Base-by-base conservation (phyloP, 1,284 basidiomycete genomes). In the Malassezia pachydermatis region DNA sequence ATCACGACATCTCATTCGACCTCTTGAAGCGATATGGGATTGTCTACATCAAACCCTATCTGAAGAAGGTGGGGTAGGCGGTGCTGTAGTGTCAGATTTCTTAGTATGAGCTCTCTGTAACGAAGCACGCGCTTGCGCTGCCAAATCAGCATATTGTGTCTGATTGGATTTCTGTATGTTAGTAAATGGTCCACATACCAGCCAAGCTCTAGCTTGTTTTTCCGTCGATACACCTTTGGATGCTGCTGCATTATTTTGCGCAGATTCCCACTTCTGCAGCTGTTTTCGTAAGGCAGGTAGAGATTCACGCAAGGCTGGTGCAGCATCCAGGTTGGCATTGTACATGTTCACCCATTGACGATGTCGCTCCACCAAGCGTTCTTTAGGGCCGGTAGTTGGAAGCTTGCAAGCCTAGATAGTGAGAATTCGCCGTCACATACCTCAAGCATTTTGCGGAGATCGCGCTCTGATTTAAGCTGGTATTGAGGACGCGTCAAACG, bases 261-360 rank as follows among this genome's bases (percentile, higher is more conserved):
- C 51, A 8, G 53, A 44, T 41, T 70, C 67, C 63, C 63, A 67
- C 5, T 57, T 55, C 2, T 35, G 32, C 8, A 70, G 53, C 17
- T 60, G 57, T 17, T 52, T 54, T 16, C 58, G 43, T 4, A 70
- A 55, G 16, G 51, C 38, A n/a, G 39, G 13, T 11, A 48, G 29
- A 10, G 41, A 50, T 16, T 50, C 51, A 16, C 62, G 58, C 17
- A 59, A 44, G 9, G 51, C 57, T 14, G 57, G 58, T 1, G 62
- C 55, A 9, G 67, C 61, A 39, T 70, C 67, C 10, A 70, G 55
- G 29, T 70, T 70, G 30, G 62, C 65, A 41, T 70, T 70, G 49
- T 57, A 70, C 17, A 67, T 41, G 43, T 67, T 67, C 45, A 70
- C 47, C 65, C 65, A 70, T 23, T 67, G 63, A 2, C 63, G 56